Base-by-base conservation (phyloP, 73 alveolate species). In the Paramecium biaurelia region DNA sequence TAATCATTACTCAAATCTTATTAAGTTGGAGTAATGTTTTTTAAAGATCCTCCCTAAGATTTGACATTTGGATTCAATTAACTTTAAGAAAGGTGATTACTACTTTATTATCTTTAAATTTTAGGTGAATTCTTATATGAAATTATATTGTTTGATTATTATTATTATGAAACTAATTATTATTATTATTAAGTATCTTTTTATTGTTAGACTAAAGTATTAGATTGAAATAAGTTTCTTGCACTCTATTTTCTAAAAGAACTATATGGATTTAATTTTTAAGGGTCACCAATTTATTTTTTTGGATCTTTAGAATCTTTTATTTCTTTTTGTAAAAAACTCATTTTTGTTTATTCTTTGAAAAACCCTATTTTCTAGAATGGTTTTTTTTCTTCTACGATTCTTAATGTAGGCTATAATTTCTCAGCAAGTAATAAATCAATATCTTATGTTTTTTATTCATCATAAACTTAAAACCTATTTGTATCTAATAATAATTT, bases 241-340 rank as follows among this genome's bases (percentile, higher is more conserved):
- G 84, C 84, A 63, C 49, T 63, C 24, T 63, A 63, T 26, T 63
- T 63, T 63, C 84, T 63, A 63, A 63, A 63, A 30, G 84, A 63
- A 30, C 47, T 42, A 37, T 72, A 72, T 28, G 86, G 63, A 37
- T 72, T 72, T 34, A 35, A 34, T 72, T 72, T 35, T 72, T 35
- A 21, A 32, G 53, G 14, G 15, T 72, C 86, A 0, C 35, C 86
- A 37, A 10, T 0, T 30, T 30, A 15, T 14, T 72, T 72, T 38
- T 72, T 72, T 14, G n/a, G 26, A 15, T 35, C 58, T 72, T 63
- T 63, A 30, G 84, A 63, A 21, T 63, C 84, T 26, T 30, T 63
- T 49, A 63, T 63, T 26, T 63, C 84, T 63, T 63, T 63, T 63
- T 26, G 15, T 7, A 32, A 10, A 2, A 5, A 58, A 10, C 10